A percentile compares a stretch with the other conserved stretches of the same genome.
These are phyloP conservation scores for Lactifluus hygrophoroides DNA, from an alignment of 768 basidiomycete genomes.

Conservation along the genomic window DNA sequence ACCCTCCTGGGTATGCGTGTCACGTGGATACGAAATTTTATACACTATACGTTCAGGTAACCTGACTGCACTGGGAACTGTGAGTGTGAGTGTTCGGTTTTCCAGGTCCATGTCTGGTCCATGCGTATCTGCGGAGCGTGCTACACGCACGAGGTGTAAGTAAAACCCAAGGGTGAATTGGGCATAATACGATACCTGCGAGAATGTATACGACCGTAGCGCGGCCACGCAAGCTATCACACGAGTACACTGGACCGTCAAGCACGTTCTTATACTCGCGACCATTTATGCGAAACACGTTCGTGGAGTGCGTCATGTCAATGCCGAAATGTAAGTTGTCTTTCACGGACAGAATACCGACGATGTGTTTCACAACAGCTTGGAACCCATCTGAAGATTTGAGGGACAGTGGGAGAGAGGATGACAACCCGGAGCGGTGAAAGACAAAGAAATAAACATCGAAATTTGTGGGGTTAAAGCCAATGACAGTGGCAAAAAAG, in stretches of 20 bases:
- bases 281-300: too few relatives aligned
- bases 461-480: not conserved
- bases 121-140: not conserved
- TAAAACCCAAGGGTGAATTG: not conserved
- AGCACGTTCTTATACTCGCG: too few relatives aligned
- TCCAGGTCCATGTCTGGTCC: not conserved
- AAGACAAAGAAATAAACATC: not conserved
- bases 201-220: not conserved
- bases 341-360: not conserved
- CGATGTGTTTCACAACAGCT: not conserved
- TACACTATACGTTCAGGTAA: not conserved
- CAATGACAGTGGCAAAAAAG: not conserved
- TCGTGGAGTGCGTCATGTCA: too few relatives aligned
- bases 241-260: too few relatives aligned
- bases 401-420: not conserved
- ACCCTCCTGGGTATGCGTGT: not conserved
- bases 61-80: too few relatives aligned
- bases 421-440: not conserved
- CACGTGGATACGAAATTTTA: not conserved
- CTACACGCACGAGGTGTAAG: not conserved
- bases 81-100: not conserved
- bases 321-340: too few relatives aligned
- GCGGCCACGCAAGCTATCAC: too few relatives aligned
- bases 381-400: not conserved
- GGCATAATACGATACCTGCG: not conserved